Percentiles rank a stretch among this genome's conserved stretches.
Conservation (phyloP, 1,284 basidiomycete genomes). For the Cryptococcus sp. region DNA sequence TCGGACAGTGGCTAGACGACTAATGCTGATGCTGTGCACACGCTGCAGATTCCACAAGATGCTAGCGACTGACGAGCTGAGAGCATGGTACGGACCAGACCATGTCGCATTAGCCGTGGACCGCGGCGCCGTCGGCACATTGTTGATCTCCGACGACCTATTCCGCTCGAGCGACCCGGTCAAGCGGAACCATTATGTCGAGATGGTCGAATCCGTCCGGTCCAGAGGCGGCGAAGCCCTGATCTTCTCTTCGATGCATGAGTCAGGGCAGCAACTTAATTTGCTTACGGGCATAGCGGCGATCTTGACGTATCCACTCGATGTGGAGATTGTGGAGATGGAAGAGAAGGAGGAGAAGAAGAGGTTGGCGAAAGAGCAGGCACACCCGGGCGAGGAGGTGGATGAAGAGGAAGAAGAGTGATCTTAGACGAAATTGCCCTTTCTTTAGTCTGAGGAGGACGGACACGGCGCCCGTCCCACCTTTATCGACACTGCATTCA, state of each 20-base stretch:
- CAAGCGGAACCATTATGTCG: constrained; percentile 81
- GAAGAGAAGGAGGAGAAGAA: constrained; percentile 76
- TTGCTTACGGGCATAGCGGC: constrained; percentile 93
- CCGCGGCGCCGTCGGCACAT: constrained; percentile 88
- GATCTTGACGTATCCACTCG: constrained; percentile 92
- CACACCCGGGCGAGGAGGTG: constrained; percentile 5
- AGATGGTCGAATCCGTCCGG: constrained; percentile 84
- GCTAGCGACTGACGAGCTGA: constrained; percentile 87
- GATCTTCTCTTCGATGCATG: constrained; percentile 99
- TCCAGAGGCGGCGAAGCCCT: constrained; percentile 88
- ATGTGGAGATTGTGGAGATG: constrained; percentile 89
- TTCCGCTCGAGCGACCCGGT: constrained; percentile 79
- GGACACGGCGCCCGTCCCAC: no score
- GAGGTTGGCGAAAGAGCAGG: constrained; percentile 41
- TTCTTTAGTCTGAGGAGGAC: no score
- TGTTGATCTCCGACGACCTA: constrained; percentile 92
- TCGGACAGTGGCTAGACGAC: background rate
- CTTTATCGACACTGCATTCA: no score
- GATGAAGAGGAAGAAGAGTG: no score
- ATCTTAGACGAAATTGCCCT: no score
- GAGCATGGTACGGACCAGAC: constrained; percentile 97
- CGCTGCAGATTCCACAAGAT: constrained; percentile 86
- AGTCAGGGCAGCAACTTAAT: constrained; percentile 95
- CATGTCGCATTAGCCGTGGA: constrained; percentile 90
- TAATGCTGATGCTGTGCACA: background rate